These are phyloP conservation scores for Seminavis robusta DNA, from an alignment of 108 stramenopile species.

Conservation along the genomic window DNA sequence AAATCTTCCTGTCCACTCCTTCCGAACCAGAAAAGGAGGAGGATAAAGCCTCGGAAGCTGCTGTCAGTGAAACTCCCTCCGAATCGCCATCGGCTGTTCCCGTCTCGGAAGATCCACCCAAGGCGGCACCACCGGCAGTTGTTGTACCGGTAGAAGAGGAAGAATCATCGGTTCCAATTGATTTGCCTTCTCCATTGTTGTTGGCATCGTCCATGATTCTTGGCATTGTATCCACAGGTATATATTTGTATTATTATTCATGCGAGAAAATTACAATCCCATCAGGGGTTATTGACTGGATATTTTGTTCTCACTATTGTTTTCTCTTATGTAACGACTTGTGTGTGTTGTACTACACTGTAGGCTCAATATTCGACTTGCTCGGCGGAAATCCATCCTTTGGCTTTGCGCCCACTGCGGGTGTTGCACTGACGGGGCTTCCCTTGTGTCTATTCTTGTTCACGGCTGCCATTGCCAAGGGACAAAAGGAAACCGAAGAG, in stretches of 20 bases:
- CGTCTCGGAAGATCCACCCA: too few species aligned
- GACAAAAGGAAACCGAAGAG: slow-evolving; percentile 76
- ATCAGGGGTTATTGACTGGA: neutral
- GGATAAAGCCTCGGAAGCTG: too few species aligned
- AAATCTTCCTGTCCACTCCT: too few species aligned
- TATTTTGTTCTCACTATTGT: neutral
- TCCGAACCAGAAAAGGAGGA: too few species aligned
- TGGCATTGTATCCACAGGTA: slow-evolving; percentile 67
- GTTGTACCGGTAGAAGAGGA: too few species aligned
- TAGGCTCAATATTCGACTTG: slow-evolving; percentile 77
- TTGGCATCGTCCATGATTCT: slow-evolving; percentile 75
- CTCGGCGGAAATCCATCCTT: slow-evolving; percentile 34
- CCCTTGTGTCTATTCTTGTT: slow-evolving; percentile 63
- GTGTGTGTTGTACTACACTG: neutral
- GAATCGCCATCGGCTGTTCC: too few species aligned
- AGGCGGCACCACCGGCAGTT: too few species aligned
- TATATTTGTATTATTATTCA: slow-evolving; percentile 9
- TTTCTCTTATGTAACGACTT: neutral
- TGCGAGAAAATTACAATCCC: neutral
- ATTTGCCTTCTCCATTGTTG: slow-evolving; percentile 73
- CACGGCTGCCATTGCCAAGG: slow-evolving; percentile 76
- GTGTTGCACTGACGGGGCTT: slow-evolving; percentile 49
- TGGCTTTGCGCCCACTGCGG: slow-evolving; percentile 46
- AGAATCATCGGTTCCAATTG: too few species aligned
- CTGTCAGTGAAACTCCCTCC: too few species aligned